Evolutionary conservation across 257 asterid genomes (phyloP), one percentile per base, ranked within the genome.

Genomic region (Ehretia macrophylla): DNA sequence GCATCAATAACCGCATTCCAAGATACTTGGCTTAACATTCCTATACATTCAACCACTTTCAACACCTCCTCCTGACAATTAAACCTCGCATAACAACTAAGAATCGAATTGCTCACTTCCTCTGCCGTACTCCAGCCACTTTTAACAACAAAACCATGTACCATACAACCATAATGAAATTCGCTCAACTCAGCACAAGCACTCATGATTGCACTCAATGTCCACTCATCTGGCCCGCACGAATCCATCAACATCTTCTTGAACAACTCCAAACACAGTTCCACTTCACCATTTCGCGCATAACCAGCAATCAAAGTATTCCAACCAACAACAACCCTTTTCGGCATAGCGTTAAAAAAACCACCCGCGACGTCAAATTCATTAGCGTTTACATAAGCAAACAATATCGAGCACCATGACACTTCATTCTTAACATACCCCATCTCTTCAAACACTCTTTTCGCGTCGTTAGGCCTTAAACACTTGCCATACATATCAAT

Each of bases 401-500:
- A 85, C 81, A 88, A 59, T 61, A 88, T 49, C 23, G 96, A 85
- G 71, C 95, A 85, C 95, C 92, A 88, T 1, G 90, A 88, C n/a
- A 88, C 77, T 56, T 81, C 94, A 57, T 85, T 82, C 76, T 59
- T 79, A 10, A 32, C 46, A 48, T 20, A 52, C 35, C 61, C 81
- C 88, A 79, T 85, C 70, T 70, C 88, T 64, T 70, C 79, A 70
- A 85, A 87, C 75, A 83, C 85, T 56, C 32, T 60, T 59, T 61
- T 58, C 8, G 92, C 96, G 10, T 68, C 72, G 18, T 20, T 51
- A 40, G 67, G 68, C 37, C 66, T 63, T 13, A 35, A 68, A 66
- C 95, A 85, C 69, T 88, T 88, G 14, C 92, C 96, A 27, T 88
- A 85, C 87, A 88, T 85, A 64, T 83, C 95, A 59, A 75, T 79